Conservation (phyloP, 2,329 filamentous ascomycete species). For the Chalaropsis thielavioides region DNA sequence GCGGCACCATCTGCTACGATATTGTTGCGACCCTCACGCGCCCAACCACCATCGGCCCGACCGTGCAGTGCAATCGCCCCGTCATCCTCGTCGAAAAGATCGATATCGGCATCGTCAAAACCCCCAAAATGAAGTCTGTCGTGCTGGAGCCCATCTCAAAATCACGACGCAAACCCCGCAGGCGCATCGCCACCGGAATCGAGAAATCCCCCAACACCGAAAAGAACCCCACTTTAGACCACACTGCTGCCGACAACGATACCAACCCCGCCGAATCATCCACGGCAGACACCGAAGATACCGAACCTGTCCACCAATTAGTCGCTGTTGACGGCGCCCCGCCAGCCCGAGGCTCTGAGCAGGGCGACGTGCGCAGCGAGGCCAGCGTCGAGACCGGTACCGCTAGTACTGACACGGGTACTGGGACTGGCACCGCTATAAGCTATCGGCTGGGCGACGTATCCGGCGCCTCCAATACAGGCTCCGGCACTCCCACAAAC, state of each 20-base stretch:
- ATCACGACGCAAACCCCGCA: constrained; percentile 36
- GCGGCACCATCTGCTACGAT: constrained; percentile 83
- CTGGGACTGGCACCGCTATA: constrained; percentile 13
- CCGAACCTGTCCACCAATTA: constrained; percentile 27
- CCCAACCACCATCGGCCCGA: constrained; percentile 72
- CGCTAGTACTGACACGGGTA: constrained; percentile 17
- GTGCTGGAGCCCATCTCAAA: constrained; percentile 77
- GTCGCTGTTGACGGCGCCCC: constrained; percentile 28
- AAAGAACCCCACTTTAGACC: constrained; percentile 6
- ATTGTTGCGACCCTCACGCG: constrained; percentile 80
- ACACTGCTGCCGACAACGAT: constrained; percentile 17
- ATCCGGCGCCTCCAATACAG: not conserved
- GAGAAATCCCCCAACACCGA: constrained; percentile 8
- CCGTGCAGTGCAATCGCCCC: constrained; percentile 64
- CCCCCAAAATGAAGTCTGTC: constrained; percentile 68
- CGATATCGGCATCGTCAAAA: constrained; percentile 61
- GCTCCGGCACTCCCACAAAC: constrained; percentile 13
- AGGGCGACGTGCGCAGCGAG: constrained; percentile 48
- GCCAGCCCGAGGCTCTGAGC: constrained; percentile 22
- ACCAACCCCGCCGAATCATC: constrained; percentile 18
- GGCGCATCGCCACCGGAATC: constrained; percentile 8
- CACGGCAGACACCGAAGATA: constrained; percentile 22
- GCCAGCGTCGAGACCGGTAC: constrained; percentile 52
- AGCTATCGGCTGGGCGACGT: constrained; percentile 5
- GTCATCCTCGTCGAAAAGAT: constrained; percentile 68